phyloP scores from a whole-genome alignment of 257 asterid genomes.

The Avicennia marina region DNA sequence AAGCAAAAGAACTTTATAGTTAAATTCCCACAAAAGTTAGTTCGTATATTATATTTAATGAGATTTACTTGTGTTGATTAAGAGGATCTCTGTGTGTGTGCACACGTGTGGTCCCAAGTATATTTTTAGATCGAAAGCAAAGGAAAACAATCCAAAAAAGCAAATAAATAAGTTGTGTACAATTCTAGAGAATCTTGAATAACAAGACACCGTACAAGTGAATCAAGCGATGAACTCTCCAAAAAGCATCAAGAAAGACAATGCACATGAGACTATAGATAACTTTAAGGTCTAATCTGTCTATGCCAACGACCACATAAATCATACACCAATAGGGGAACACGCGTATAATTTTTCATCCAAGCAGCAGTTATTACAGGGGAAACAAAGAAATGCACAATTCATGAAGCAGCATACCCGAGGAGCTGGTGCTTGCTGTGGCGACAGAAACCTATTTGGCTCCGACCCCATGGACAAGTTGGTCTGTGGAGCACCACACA shows the following conservation, averaged over 20 bases:
- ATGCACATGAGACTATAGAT: neutral
- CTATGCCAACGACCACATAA: neutral
- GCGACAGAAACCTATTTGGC: conserved; percentile 57
- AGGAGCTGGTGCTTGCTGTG: conserved; percentile 41
- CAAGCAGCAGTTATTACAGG: conserved; percentile 4
- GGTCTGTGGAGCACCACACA: conserved; percentile 17
- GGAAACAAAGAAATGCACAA: conserved; percentile 3
- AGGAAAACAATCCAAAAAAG: too few species aligned
- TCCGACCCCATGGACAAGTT: conserved; percentile 48
- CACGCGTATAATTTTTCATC: neutral
- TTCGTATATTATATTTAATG: neutral
- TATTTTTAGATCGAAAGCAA: too few species aligned
- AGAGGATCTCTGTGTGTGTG: neutral
- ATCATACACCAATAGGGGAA: too few species aligned
- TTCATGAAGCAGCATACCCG: conserved; percentile 40
- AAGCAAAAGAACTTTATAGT: neutral
- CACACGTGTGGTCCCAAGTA: too few species aligned
- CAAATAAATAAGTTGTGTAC: too few species aligned
- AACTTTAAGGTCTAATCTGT: neutral
- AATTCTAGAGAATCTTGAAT: neutral
- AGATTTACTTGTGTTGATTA: neutral
- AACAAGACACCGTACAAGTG: neutral
- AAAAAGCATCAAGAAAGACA: conserved; percentile 8
- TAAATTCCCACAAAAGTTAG: neutral
- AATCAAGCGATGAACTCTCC: neutral